A percentile compares a stretch with the other conserved stretches of the same genome.
Evolutionary conservation across 768 basidiomycete genomes (phyloP).

Genomic region (Boletus tylopilopsis): DNA sequence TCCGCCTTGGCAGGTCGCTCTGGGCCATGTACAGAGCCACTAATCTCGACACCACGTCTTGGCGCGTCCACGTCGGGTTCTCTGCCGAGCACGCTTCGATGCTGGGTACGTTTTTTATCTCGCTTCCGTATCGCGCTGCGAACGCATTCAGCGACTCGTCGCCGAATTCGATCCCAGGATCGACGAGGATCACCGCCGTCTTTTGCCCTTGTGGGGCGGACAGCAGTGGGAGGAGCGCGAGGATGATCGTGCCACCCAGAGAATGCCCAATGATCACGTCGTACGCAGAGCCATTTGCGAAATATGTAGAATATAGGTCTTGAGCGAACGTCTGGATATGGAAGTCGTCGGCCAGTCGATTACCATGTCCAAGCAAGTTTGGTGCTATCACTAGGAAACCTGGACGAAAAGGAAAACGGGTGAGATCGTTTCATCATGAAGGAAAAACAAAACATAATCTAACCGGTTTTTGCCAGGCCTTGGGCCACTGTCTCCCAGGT

Average conservation of each 20-base stretch:
- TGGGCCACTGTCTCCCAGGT: slow-evolving; percentile 13
- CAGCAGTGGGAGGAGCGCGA: slow-evolving; percentile 12
- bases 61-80: slow-evolving; percentile 15
- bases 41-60: slow-evolving; percentile 11
- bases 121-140: background rate
- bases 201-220: background rate
- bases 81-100: slow-evolving; percentile 1
- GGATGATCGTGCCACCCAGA: slow-evolving; percentile 6
- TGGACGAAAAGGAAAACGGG: background rate
- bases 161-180: slow-evolving; percentile 8
- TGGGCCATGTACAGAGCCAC: slow-evolving; percentile 9
- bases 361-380: slow-evolving; percentile 15
- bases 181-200: slow-evolving; percentile 12
- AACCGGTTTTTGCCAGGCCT: slow-evolving; percentile 9
- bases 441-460: background rate
- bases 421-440: background rate
- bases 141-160: background rate
- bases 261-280: slow-evolving; percentile 19
- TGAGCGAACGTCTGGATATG: slow-evolving; percentile 8
- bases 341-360: slow-evolving; percentile 10
- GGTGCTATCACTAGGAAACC: slow-evolving; percentile 16
- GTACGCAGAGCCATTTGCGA: slow-evolving; percentile 7
- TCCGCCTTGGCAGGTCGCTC: background rate
- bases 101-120: slow-evolving; percentile 1
- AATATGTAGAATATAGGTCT: slow-evolving; percentile 15